A percentile compares a stretch with the other conserved stretches of the same genome.
phyloP scores from a whole-genome alignment of 2,329 filamentous ascomycete species.

The Penicillium palitans region DNA sequence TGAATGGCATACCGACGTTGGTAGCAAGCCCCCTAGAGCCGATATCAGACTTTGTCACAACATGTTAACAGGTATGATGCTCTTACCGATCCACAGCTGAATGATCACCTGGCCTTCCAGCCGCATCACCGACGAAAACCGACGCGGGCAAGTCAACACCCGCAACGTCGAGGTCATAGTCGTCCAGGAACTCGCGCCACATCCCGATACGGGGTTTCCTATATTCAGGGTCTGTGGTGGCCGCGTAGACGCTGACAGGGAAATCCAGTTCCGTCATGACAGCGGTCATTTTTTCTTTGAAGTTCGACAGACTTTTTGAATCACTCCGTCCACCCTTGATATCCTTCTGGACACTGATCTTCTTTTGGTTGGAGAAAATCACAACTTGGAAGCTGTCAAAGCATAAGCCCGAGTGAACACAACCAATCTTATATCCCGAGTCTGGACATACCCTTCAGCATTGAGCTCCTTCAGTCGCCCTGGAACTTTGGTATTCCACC shows the following conservation, averaged over 20 bases:
- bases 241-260: conserved; percentile 79
- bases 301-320: conserved; percentile 69
- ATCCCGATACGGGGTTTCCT: conserved; percentile 87
- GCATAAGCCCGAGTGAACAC: not conserved
- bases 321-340: conserved; percentile 68
- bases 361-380: conserved; percentile 86
- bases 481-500: conserved; percentile 80
- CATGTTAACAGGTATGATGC: not conserved
- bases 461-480: conserved; percentile 66
- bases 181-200: conserved; percentile 71
- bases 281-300: conserved; percentile 75
- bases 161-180: conserved; percentile 58
- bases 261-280: conserved; percentile 68
- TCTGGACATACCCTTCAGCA: conserved; percentile 60
- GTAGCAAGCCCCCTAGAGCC: conserved; percentile 71
- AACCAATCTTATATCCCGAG: not conserved
- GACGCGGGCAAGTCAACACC: conserved; percentile 70
- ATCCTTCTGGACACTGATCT: conserved; percentile 71
- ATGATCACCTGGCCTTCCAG: conserved; percentile 58
- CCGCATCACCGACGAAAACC: conserved; percentile 88
- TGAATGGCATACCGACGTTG: conserved; percentile 77
- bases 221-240: conserved; percentile 76
- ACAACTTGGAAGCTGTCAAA: conserved; percentile 66
- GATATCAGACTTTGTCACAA: conserved; percentile 21
- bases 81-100: conserved; percentile 59